A percentile compares a stretch with the other conserved stretches of the same genome.
Conservation (phyloP, 2,329 filamentous ascomycete genomes). For the Ceratocystis huliohia region DNA sequence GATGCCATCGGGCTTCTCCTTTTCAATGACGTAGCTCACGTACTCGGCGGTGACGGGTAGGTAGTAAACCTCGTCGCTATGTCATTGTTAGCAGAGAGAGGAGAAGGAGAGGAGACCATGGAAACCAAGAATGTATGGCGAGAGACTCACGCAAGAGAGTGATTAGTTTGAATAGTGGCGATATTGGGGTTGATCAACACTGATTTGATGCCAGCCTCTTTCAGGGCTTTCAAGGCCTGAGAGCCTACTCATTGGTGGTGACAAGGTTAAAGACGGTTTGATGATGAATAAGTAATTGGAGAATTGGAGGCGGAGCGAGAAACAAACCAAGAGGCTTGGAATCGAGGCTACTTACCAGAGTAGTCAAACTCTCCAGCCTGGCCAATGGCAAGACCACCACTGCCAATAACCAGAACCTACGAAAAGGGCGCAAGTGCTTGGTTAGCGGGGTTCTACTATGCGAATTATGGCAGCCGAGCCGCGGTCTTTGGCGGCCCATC, state of each 20-base stretch:
- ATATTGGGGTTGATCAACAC: constrained; percentile 98
- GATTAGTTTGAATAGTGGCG: constrained; percentile 94
- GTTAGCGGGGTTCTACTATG: background rate
- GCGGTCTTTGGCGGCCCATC: background rate
- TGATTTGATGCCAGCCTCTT: constrained; percentile 82
- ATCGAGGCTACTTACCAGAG: constrained; percentile 56
- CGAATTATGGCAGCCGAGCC: background rate
- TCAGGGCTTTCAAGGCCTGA: constrained; percentile 91
- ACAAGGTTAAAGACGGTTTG: constrained; percentile 19
- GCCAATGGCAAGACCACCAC: constrained; percentile 88
- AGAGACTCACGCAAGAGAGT: constrained; percentile 54
- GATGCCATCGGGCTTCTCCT: constrained; percentile 89
- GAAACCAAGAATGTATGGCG: constrained; percentile 2
- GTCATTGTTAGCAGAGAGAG: background rate
- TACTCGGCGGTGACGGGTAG: constrained; percentile 96
- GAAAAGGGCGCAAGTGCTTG: background rate
- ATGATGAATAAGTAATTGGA: background rate
- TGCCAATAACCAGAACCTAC: constrained; percentile 77
- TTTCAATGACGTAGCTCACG: constrained; percentile 92
- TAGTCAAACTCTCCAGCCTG: constrained; percentile 98
- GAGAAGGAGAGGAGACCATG: background rate
- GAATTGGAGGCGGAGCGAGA: background rate
- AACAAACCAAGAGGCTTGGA: background rate
- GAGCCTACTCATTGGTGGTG: constrained; percentile 47
- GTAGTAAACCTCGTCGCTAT: constrained; percentile 82